Evolutionary conservation across 2,329 filamentous ascomycete species (phyloP), one percentile per base, ranked within the genome.

Genomic region (Exophiala mesophila): DNA sequence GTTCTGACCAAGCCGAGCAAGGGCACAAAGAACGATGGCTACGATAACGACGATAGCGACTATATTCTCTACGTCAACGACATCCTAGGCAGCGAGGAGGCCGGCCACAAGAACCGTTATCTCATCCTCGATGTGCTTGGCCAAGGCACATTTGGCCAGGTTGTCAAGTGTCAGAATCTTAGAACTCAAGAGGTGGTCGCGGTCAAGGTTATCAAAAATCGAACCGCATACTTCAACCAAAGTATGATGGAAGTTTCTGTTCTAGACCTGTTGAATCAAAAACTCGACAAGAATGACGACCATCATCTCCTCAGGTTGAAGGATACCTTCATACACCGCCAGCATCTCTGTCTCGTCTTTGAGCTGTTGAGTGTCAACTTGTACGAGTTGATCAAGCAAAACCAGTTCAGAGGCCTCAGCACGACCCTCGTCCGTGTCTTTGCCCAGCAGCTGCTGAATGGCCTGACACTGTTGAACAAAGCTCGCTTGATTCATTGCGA

Each of bases 231-330:
- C 65, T 98, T 98, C 72, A 98, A 98, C 62, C 92, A 98, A 66
- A 97, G 92, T 65, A 98, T 98, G 92, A 98, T 98, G 92, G 92
- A 98, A 63, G 92, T 98, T 21, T 98, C 92, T 2, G 92, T 98
- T 17, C 74, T 98, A 44, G 92, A 98, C 65, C 63, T 98, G 87
- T 78, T 98, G 59, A 98, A 98, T 64, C 95, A 88, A 53, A 94
- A 96, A 63, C 88, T 97, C 60, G 92, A 98, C 71, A 98, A 97
- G 70, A 97, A 97, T 59, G 92, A 98, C 59, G 92, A 98, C 57
- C 92, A 98, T 59, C 92, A 98, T 65, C 76, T 98, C 18, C 73
- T 98, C 42, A 83, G 92, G 46, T 73, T 98, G 32, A 96, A 96
- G 63, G 92, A 98, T 59, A 98, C 92, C 0, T 98, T 98, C 62